Base-by-base conservation (phyloP, 768 basidiomycete genomes). In the Psilocybe azurescens region DNA sequence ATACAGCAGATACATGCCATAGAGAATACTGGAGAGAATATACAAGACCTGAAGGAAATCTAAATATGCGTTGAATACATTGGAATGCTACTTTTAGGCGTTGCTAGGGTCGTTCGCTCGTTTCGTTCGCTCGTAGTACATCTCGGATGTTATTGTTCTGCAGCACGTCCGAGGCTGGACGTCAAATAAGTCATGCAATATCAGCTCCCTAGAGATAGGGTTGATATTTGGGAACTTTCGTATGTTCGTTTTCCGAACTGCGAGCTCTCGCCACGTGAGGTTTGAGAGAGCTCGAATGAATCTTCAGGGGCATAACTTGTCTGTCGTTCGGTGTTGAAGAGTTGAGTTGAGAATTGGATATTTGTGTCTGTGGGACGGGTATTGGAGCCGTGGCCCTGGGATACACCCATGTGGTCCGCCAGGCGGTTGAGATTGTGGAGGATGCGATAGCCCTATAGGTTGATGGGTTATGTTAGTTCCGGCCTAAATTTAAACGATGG, bases 341-440 rank as follows among this genome's bases (percentile, higher is more conserved):
- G 57, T 18, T 69, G 70, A 2, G 71, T 73, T 10, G 73, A 70
- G 51, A 76, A 76, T 56, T 74, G 71, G 48, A 74, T 72, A 44
- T 73, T 63, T 6, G 73, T 71, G 38, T 70, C 60, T 24, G 75
- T 76, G n/a, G 56, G 67, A 10, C 65, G 69, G 48, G 66, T 63
- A 59, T 62, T 67, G 41, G 51, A 60, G 5, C 58, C 55, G 29
- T 60, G 65, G 30, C 36, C 54, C 41, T 59, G 30, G 16, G 59
- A 50, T 48, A 57, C 66, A 2, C 50, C 46, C 16, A 65, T 66
- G 52, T 63, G 59, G 52, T 70, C 67, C 9, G 62, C 67, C 38
- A 75, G 67, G 47, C 67, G 68, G 58, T 67, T 72, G 46, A 78
- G 66, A 51, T 77, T 77, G 47, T 77, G 67, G n/a, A 78, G 70